phyloP scores from a whole-genome alignment of 2,329 filamentous ascomycete species.

The Aureobasidium sp. region DNA sequence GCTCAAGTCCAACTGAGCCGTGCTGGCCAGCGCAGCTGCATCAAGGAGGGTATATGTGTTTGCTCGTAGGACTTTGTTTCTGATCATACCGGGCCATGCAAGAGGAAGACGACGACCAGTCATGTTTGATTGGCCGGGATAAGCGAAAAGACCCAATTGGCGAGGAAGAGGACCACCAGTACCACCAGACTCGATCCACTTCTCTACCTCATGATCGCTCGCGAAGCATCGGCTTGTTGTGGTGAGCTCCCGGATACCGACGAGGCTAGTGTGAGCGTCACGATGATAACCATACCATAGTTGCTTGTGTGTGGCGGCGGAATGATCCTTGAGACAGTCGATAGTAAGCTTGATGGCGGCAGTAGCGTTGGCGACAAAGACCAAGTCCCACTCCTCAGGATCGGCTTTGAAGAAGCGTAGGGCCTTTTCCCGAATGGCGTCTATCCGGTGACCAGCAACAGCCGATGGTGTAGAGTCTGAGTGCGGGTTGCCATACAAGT shows the following conservation, averaged over 20 bases:
- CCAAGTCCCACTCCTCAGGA: conserved; percentile 73
- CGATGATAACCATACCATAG: conserved; percentile 80
- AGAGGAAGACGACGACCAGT: conserved; percentile 70
- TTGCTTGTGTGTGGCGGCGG: conserved; percentile 42
- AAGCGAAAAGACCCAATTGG: conserved; percentile 58
- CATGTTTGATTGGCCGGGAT: conserved; percentile 90
- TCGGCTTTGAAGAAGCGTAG: conserved; percentile 75
- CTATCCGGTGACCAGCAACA: conserved; percentile 64
- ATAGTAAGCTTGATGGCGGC: conserved; percentile 81
- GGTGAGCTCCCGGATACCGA: conserved; percentile 70
- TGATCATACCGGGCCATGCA: conserved; percentile 52
- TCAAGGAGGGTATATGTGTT: conserved; percentile 66
- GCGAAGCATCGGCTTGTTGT: conserved; percentile 57
- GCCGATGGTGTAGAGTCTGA: conserved; percentile 79
- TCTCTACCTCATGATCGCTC: conserved; percentile 54
- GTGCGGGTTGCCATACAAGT: conserved; percentile 86
- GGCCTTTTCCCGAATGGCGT: conserved; percentile 64
- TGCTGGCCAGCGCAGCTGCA: conserved; percentile 73
- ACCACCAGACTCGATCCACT: conserved; percentile 51
- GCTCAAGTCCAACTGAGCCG: conserved; percentile 65
- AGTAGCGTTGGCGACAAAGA: conserved; percentile 90
- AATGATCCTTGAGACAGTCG: conserved; percentile 64
- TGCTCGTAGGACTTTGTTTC: conserved; percentile 26
- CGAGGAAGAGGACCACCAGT: conserved; percentile 27
- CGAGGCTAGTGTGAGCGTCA: conserved; percentile 78